phyloP scores from a whole-genome alignment of 495 filamentous ascomycete species.

The Trichoderma asperelloides region DNA sequence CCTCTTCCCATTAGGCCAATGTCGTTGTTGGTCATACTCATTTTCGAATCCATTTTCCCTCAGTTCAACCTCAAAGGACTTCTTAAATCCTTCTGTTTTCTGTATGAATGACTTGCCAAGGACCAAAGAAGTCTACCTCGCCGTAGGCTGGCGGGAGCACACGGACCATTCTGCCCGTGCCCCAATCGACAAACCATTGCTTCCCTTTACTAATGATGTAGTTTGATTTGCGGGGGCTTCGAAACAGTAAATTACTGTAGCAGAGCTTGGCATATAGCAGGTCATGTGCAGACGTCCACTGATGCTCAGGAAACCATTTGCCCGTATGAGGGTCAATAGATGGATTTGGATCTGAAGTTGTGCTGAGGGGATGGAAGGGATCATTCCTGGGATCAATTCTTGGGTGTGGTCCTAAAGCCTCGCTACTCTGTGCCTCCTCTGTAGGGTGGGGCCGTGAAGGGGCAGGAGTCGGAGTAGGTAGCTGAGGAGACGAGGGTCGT shows the following conservation, averaged over 20 bases:
- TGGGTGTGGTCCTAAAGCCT: constrained; percentile 15
- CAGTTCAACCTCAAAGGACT: not conserved
- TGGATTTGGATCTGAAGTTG: constrained; percentile 26
- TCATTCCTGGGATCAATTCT: constrained; percentile 11
- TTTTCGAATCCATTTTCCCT: not conserved
- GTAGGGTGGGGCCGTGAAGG: not conserved
- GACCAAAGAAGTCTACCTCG: constrained; percentile 26
- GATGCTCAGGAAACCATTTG: constrained; percentile 43
- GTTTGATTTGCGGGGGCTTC: constrained; percentile 36
- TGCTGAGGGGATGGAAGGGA: constrained; percentile 19
- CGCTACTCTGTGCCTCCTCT: not conserved
- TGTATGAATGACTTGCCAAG: constrained; percentile 27
- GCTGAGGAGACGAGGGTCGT: not conserved
- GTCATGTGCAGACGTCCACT: constrained; percentile 40
- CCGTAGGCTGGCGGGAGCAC: constrained; percentile 33
- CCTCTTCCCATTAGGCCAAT: no score
- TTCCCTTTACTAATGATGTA: constrained; percentile 37
- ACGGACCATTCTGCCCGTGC: constrained; percentile 31
- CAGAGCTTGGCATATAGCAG: constrained; percentile 45
- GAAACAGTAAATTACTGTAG: constrained; percentile 39
- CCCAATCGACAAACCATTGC: constrained; percentile 41
- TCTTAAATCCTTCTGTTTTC: constrained; percentile 26
- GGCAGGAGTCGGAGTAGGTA: constrained; percentile 8
- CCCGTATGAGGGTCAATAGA: constrained; percentile 27
- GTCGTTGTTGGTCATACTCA: not conserved